phyloP scores from a whole-genome alignment of 2,329 filamentous ascomycete species.

The Cordyceps pruinosa region DNA sequence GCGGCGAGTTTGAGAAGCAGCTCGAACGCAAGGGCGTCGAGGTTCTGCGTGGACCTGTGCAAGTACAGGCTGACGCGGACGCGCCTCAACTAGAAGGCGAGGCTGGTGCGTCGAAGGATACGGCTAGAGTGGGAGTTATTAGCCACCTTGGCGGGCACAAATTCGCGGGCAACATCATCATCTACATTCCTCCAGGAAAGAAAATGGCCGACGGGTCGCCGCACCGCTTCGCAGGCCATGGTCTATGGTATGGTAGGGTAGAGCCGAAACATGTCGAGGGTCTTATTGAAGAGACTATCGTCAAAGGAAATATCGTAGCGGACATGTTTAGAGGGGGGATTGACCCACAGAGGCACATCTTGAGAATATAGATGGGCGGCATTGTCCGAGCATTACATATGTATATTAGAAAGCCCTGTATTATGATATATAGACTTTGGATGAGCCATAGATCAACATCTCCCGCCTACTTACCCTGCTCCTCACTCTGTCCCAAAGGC shows the following conservation, averaged over 20 bases:
- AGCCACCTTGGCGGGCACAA: slow-evolving; percentile 82
- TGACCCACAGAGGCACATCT: slow-evolving; percentile 44
- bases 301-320: slow-evolving; percentile 58
- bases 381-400: not conserved
- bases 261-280: slow-evolving; percentile 71
- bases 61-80: slow-evolving; percentile 27
- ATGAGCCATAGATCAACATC: not conserved
- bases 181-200: slow-evolving; percentile 62
- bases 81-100: slow-evolving; percentile 18
- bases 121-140: slow-evolving; percentile 60
- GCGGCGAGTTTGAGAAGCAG: slow-evolving; percentile 60
- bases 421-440: not conserved
- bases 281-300: slow-evolving; percentile 63
- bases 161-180: slow-evolving; percentile 76
- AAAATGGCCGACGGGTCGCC: slow-evolving; percentile 31
- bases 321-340: slow-evolving; percentile 70
- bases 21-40: slow-evolving; percentile 43
- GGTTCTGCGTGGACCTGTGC: slow-evolving; percentile 40
- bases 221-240: slow-evolving; percentile 60
- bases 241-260: slow-evolving; percentile 77
- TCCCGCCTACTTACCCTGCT: not conserved
- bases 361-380: slow-evolving; percentile 32
- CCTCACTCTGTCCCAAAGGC: not conserved
- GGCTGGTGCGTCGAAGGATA: slow-evolving; percentile 16
- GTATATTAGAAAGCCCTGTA: not conserved